Evolutionary conservation across 2,329 filamentous ascomycete genomes (phyloP).

Genomic region (Trichophyton rubrum): DNA sequence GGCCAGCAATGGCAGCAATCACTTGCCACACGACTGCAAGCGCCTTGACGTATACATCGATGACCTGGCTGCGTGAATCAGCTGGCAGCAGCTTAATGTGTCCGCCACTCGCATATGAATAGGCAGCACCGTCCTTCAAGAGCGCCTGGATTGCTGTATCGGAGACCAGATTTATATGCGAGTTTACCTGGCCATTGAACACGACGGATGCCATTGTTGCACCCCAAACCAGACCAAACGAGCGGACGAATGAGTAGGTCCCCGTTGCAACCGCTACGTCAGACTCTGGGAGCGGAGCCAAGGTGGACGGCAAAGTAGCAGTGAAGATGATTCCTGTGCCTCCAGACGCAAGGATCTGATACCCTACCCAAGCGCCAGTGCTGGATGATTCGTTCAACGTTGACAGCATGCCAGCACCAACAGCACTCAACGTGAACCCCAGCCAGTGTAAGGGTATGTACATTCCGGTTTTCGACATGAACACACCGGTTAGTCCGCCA

Average conservation of each 20-base stretch:
- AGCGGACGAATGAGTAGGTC: constrained; percentile 22
- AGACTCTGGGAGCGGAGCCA: constrained; percentile 24
- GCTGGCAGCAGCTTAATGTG: neutral
- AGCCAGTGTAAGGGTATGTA: constrained; percentile 25
- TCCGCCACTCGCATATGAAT: neutral
- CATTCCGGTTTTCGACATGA: constrained; percentile 20
- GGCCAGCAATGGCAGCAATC: neutral
- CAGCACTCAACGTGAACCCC: constrained; percentile 28
- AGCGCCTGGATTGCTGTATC: neutral
- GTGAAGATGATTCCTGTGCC: constrained; percentile 35
- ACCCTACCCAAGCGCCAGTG: constrained; percentile 31
- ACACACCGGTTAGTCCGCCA: constrained; percentile 18
- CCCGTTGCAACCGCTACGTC: constrained; percentile 20
- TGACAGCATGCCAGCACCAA: constrained; percentile 33
- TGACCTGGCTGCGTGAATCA: neutral
- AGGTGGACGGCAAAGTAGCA: constrained; percentile 33
- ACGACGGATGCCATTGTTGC: constrained; percentile 20
- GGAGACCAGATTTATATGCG: constrained; percentile 8
- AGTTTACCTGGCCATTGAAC: constrained; percentile 21
- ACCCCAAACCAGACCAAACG: constrained; percentile 24
- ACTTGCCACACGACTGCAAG: constrained; percentile 5
- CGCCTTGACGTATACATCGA: neutral
- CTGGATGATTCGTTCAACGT: constrained; percentile 28
- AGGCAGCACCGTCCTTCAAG: constrained; percentile 4
- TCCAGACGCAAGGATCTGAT: constrained; percentile 31